phyloP scores from a whole-genome alignment of 2,329 filamentous ascomycete species.

The Cytospora piceicola region DNA sequence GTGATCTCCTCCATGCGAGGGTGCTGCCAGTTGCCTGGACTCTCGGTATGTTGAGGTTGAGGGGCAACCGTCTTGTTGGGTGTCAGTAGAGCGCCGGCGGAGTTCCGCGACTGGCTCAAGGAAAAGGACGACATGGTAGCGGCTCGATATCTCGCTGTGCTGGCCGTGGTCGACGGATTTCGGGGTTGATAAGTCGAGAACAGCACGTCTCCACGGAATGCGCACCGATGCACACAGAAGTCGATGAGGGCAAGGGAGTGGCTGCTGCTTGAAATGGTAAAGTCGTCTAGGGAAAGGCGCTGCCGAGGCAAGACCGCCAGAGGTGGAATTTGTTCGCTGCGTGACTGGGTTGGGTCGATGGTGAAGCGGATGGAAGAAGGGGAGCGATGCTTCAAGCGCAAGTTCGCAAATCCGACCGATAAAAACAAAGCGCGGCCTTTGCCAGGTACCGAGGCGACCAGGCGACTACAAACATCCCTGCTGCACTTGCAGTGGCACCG shows the following conservation, averaged over 20 bases:
- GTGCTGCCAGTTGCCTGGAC: conserved; percentile 86
- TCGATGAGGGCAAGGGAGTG: neutral
- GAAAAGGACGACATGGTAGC: conserved; percentile 40
- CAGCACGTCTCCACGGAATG: neutral
- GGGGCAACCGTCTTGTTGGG: conserved; percentile 34
- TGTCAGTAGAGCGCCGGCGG: conserved; percentile 26
- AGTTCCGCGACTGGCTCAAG: conserved; percentile 29
- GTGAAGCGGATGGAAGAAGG: neutral
- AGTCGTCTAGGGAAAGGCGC: neutral
- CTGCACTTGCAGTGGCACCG: neutral
- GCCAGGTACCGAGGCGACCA: conserved; percentile 15
- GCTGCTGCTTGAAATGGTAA: conserved; percentile 28
- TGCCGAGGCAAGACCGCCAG: conserved; percentile 22
- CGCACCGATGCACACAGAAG: neutral
- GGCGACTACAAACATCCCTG: conserved; percentile 14
- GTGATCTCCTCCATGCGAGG: conserved; percentile 87
- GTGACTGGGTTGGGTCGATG: conserved; percentile 7
- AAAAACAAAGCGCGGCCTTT: conserved; percentile 25
- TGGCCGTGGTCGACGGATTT: neutral
- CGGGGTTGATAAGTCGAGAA: conserved; percentile 1
- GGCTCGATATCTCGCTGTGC: neutral
- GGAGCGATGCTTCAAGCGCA: conserved; percentile 9
- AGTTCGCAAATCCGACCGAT: conserved; percentile 18
- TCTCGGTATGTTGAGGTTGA: conserved; percentile 48
- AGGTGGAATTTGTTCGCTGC: conserved; percentile 11